These are phyloP conservation scores for Dendryphion nanum DNA, from an alignment of 2,329 filamentous ascomycete species.

Conservation along the genomic window DNA sequence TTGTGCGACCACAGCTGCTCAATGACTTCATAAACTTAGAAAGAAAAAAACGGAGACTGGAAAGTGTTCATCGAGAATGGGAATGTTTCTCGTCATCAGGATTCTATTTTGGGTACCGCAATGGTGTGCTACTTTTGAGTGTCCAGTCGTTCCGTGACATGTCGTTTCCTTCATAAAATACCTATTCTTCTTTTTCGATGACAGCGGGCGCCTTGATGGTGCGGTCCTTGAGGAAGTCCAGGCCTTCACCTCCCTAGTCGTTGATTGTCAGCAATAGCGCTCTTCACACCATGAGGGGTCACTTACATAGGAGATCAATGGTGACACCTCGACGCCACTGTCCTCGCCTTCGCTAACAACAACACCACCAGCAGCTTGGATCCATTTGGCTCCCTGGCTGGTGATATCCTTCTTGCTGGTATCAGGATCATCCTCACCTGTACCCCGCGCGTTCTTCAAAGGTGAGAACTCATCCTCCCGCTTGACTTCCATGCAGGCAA, in stretches of 20 bases:
- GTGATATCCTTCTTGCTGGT: conserved; percentile 91
- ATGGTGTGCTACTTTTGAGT: too few relatives aligned
- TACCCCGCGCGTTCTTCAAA: conserved; percentile 82
- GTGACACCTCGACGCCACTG: conserved; percentile 82
- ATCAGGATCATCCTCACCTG: conserved; percentile 88
- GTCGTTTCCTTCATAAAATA: neutral
- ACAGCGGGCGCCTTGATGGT: conserved; percentile 64
- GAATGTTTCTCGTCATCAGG: too few relatives aligned
- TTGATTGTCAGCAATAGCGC: conserved; percentile 7
- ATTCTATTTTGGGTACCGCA: too few relatives aligned
- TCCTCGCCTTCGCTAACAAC: conserved; percentile 60
- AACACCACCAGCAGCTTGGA: conserved; percentile 72
- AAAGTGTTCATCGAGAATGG: too few relatives aligned
- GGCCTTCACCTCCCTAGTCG: conserved; percentile 58
- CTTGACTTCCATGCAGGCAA: conserved; percentile 92
- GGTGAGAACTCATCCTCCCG: conserved; percentile 98
- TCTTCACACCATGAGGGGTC: conserved; percentile 1
- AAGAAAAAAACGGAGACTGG: too few relatives aligned
- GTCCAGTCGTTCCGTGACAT: too few relatives aligned
- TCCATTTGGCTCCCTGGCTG: conserved; percentile 84
- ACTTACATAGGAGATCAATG: conserved; percentile 93
- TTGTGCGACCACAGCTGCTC: conserved; percentile 1
- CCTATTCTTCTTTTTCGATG: conserved; percentile 55
- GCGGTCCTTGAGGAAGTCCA: conserved; percentile 59
- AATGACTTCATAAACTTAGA: neutral